These are phyloP conservation scores for Epichloe uncinata DNA, from an alignment of 2,329 filamentous ascomycete species.

Conservation along the genomic window DNA sequence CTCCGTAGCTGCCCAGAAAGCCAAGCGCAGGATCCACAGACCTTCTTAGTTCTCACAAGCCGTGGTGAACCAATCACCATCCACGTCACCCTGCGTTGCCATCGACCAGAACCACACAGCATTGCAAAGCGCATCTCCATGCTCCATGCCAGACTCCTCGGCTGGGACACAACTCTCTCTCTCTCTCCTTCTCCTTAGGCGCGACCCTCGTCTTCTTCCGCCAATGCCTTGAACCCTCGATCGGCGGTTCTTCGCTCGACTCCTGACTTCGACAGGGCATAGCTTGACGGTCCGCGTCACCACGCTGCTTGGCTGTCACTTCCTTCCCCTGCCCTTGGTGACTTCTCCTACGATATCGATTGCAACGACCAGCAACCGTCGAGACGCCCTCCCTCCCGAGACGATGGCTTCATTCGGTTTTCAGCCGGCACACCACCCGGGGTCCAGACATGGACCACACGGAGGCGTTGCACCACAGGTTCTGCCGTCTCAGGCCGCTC, in stretches of 20 bases:
- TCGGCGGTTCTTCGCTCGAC: not conserved
- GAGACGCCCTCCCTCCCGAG: not conserved
- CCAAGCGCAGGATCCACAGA: too few relatives aligned
- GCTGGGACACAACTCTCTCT: not conserved
- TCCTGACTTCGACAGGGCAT: not conserved
- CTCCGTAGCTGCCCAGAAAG: too few relatives aligned
- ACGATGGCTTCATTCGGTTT: slow-evolving; percentile 26
- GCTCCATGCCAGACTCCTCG: too few relatives aligned
- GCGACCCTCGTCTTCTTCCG: not conserved
- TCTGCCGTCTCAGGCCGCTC: slow-evolving; percentile 18
- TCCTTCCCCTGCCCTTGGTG: not conserved
- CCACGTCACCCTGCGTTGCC: not conserved
- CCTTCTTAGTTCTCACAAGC: too few relatives aligned
- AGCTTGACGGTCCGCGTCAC: not conserved
- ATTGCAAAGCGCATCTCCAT: not conserved
- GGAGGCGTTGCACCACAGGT: slow-evolving; percentile 29
- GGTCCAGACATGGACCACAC: slow-evolving; percentile 24
- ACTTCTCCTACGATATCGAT: not conserved
- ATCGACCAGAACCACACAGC: not conserved
- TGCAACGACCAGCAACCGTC: not conserved
- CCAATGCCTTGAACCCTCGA: not conserved
- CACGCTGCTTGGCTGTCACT: not conserved
- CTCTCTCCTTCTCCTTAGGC: too few relatives aligned
- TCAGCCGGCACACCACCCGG: slow-evolving; percentile 17
- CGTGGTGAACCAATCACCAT: not conserved